Base-by-base conservation (phyloP, 2,329 filamentous ascomycete genomes). In the Aureobasidium sp. region DNA sequence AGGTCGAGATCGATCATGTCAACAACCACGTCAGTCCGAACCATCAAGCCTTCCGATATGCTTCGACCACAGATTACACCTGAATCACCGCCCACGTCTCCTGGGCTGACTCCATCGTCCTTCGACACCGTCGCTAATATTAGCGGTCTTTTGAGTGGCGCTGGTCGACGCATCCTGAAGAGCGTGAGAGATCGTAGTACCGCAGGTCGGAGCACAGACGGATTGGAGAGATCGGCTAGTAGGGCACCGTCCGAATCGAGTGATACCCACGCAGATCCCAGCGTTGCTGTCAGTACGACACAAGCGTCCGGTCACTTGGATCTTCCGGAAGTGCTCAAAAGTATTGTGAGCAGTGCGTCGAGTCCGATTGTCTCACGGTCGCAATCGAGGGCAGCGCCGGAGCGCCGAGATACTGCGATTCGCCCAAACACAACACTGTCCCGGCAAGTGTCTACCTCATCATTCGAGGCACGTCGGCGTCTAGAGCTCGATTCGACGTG, bases 221-320 rank as follows among this genome's bases (percentile, higher is more conserved):
- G 63, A 13, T 79, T 86, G 39, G 82, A 84, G 5, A 81, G 79
- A 36, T 90, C 87, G 0, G 83, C 85, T 7, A 87, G 91, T 63
- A 79, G 85, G 44, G 81, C 65, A 66, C 83, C 75, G 2, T 86
- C 87, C 58, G 77, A 78, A 27, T 84, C 78, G 59, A 75, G 79
- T 10, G 86, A 90, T 69, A 85, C 87, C 66, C 86, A 88, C 63
- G 82, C 82, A 2, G 81, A 81, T 44, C 79, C 89, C 1, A 85
- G 83, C 65, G 79, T 91, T 2, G 83, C 83, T 4, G 68, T 90
- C 30, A 88, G 81, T 70, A 83, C 80, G 4, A 79, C 85, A 1
- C 76, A 81, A 27, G 87, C 82, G 1, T 80, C 86, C 3, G 88
- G 88, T 16, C 62, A 85, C 70, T 71, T 79, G 79, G 66, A 85